phyloP scores from a whole-genome alignment of 2,329 filamentous ascomycete genomes.

The Capronia americana region DNA sequence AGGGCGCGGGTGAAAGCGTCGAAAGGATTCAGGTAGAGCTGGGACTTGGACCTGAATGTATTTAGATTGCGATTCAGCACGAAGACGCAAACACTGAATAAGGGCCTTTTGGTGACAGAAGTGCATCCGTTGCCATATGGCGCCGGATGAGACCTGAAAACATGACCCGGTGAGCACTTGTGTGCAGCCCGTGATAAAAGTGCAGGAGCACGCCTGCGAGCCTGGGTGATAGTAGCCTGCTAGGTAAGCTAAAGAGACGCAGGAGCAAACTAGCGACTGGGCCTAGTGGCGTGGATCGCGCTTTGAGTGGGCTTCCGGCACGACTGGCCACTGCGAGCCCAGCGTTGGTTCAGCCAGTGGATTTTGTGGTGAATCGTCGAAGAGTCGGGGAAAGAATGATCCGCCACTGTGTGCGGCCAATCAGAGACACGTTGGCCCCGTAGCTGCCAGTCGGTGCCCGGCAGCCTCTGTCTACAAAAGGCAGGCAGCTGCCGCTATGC shows the following conservation, averaged over 20 bases:
- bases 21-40: not conserved
- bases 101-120: not conserved
- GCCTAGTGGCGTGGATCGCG: slow-evolving; percentile 10
- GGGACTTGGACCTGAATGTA: not conserved
- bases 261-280: slow-evolving; percentile 20
- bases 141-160: not conserved
- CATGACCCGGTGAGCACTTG: slow-evolving; percentile 20
- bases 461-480: slow-evolving; percentile 36
- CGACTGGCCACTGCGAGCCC: slow-evolving; percentile 14
- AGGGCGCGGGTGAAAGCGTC: not conserved
- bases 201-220: slow-evolving; percentile 3
- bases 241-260: slow-evolving; percentile 19
- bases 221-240: slow-evolving; percentile 1
- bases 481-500: slow-evolving; percentile 38
- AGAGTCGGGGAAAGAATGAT: slow-evolving; percentile 36
- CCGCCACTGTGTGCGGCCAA: slow-evolving; percentile 22
- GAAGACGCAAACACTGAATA: not conserved
- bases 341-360: slow-evolving; percentile 8
- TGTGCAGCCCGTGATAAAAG: slow-evolving; percentile 4
- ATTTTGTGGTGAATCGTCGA: slow-evolving; percentile 7
- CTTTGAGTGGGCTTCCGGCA: slow-evolving; percentile 5
- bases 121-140: not conserved
- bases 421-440: slow-evolving; percentile 8
- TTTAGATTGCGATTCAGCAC: not conserved
- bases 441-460: slow-evolving; percentile 23